Conservation (phyloP, 106 monocot genomes). For the Narthecium ossifragum region DNA sequence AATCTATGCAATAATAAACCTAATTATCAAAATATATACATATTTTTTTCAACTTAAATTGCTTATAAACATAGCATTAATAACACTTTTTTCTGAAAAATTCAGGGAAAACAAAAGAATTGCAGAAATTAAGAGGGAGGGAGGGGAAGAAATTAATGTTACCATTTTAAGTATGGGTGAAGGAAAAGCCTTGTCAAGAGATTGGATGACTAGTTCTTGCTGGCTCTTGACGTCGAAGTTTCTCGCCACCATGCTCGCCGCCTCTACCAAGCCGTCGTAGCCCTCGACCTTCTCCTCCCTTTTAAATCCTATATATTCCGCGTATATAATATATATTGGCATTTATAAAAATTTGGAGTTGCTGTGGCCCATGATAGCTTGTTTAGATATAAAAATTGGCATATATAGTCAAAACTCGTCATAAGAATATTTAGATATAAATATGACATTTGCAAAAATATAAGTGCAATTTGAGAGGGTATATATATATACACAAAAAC, state of each 20-base stretch:
- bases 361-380: background rate
- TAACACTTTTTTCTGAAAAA: background rate
- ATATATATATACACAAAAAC: too few relatives aligned
- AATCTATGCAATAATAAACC: too few relatives aligned
- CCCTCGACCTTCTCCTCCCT: constrained; percentile 34
- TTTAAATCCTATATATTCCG: background rate
- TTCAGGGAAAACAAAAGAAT: background rate
- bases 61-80: background rate
- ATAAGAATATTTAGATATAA: too few relatives aligned
- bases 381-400: too few relatives aligned
- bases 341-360: background rate
- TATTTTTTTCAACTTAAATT: background rate
- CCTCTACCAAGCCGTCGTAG: constrained; percentile 52
- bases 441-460: too few relatives aligned
- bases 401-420: too few relatives aligned
- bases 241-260: constrained; percentile 24
- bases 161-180: constrained; percentile 30
- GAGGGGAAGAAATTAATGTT: constrained; percentile 4
- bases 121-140: background rate
- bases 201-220: constrained; percentile 30
- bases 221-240: constrained; percentile 28
- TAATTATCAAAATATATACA: too few relatives aligned
- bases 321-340: background rate
- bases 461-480: too few relatives aligned
- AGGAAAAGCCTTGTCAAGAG: constrained; percentile 46